phyloP scores from a whole-genome alignment of 768 basidiomycete genomes.

The Lactarius evosmus region DNA sequence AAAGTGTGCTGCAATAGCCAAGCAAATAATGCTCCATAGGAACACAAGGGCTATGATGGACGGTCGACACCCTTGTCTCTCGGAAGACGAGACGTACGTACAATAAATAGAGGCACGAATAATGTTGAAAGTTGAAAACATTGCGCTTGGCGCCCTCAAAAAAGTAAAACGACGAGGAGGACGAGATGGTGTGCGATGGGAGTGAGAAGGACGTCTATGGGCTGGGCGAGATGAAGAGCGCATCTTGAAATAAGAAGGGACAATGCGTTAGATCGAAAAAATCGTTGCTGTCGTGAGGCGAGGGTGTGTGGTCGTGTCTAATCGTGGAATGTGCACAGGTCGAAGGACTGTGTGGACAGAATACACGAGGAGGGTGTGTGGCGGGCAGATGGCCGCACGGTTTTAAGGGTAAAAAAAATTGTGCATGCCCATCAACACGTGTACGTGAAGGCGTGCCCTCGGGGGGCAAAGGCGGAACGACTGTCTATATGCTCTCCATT shows the following conservation, averaged over 20 bases:
- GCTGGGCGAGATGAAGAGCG: conserved; percentile 29
- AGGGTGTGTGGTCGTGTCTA: conserved; percentile 20
- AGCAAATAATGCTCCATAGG: conserved; percentile 72
- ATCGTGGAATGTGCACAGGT: conserved; percentile 18
- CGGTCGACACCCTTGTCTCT: conserved; percentile 4
- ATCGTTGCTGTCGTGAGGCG: conserved; percentile 35
- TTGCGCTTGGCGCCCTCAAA: conserved; percentile 36
- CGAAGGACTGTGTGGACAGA: conserved; percentile 9
- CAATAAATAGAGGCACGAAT: conserved; percentile 67
- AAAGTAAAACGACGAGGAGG: conserved; percentile 17
- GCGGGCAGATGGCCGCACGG: conserved; percentile 20
- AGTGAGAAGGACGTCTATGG: conserved; percentile 30
- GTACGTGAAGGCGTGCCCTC: neutral
- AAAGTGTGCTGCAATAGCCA: conserved; percentile 78
- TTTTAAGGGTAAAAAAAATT: conserved; percentile 24
- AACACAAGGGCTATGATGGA: conserved; percentile 54
- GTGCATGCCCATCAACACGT: conserved; percentile 15
- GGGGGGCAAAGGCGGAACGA: neutral
- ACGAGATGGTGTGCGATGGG: conserved; percentile 18
- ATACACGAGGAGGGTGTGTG: conserved; percentile 26
- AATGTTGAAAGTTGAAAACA: conserved; percentile 72
- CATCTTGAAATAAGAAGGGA: conserved; percentile 35
- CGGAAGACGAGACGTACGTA: conserved; percentile 35
- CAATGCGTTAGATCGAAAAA: conserved; percentile 31
- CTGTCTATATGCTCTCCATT: neutral